Conservation (phyloP, 352 stramenopile genomes). For the Phytophthora pinifolia region DNA sequence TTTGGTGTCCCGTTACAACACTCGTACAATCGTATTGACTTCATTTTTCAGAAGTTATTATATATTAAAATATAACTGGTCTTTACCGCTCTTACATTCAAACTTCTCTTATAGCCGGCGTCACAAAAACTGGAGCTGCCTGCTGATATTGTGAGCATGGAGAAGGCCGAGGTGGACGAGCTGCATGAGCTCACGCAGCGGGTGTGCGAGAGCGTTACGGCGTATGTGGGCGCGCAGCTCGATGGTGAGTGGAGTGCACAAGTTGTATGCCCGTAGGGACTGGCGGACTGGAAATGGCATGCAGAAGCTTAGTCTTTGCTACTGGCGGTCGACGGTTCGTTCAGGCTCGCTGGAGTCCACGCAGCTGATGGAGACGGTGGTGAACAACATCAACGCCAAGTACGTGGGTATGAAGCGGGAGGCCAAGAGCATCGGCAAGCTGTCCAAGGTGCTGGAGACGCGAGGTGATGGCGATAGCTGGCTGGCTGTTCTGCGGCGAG, state of each 20-base stretch:
- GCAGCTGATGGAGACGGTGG: conserved; percentile 65
- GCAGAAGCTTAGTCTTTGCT: neutral
- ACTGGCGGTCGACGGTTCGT: neutral
- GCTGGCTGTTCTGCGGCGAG: neutral
- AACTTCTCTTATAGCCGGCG: too few species aligned
- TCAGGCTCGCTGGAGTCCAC: conserved; percentile 76
- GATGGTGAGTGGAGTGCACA: conserved; percentile 36
- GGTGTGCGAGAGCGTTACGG: conserved; percentile 68
- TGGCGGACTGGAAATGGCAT: neutral
- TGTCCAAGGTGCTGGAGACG: conserved; percentile 67
- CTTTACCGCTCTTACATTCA: too few species aligned
- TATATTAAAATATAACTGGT: too few species aligned
- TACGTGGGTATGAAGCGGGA: conserved; percentile 64
- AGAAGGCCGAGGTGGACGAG: conserved; percentile 54
- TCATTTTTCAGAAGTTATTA: too few species aligned
- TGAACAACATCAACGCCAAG: conserved; percentile 62
- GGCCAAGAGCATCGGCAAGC: conserved; percentile 52
- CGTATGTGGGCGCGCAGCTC: conserved; percentile 69
- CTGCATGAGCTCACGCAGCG: conserved; percentile 60
- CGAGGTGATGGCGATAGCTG: conserved; percentile 40
- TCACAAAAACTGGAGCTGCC: too few species aligned
- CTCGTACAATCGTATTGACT: too few species aligned
- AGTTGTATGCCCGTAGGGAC: neutral
- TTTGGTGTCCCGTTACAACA: too few species aligned
- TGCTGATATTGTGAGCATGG: too few species aligned